Conservation (phyloP, 495 filamentous ascomycete species). For the Penicillium simplicissimum region DNA sequence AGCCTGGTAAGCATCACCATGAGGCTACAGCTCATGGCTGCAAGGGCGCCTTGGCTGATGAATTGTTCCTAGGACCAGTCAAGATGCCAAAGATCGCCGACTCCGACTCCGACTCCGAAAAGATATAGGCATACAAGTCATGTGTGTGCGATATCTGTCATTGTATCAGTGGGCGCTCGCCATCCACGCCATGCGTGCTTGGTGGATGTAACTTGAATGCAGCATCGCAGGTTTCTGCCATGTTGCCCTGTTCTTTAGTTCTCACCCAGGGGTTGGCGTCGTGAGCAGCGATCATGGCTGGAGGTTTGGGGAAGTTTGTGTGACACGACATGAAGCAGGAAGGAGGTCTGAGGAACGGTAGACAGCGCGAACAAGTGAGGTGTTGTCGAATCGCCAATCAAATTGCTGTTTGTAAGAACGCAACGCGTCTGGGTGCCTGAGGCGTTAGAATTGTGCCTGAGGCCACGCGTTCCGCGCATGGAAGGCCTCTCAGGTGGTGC, state of each 20-base stretch:
- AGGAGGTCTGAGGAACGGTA: neutral
- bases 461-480: too few species aligned
- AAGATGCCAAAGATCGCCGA: conserved; percentile 8
- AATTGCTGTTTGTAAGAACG: neutral
- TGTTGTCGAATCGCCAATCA: neutral
- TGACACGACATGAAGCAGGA: neutral
- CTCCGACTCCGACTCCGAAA: conserved; percentile 31
- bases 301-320: neutral
- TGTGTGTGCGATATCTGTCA: neutral
- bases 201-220: neutral
- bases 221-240: neutral
- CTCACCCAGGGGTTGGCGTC: neutral
- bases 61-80: neutral
- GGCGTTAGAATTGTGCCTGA: neutral
- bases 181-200: neutral
- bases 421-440: neutral
- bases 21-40: neutral
- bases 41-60: neutral
- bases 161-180: neutral
- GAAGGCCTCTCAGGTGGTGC: too few species aligned
- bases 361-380: neutral
- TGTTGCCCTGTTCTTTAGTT: neutral
- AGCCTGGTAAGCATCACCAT: neutral
- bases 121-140: neutral
- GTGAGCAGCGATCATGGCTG: neutral